These are phyloP conservation scores for Coemansia sp. DNA, from an alignment of 192 early-diverging fungal genomes.

Conservation along the genomic window DNA sequence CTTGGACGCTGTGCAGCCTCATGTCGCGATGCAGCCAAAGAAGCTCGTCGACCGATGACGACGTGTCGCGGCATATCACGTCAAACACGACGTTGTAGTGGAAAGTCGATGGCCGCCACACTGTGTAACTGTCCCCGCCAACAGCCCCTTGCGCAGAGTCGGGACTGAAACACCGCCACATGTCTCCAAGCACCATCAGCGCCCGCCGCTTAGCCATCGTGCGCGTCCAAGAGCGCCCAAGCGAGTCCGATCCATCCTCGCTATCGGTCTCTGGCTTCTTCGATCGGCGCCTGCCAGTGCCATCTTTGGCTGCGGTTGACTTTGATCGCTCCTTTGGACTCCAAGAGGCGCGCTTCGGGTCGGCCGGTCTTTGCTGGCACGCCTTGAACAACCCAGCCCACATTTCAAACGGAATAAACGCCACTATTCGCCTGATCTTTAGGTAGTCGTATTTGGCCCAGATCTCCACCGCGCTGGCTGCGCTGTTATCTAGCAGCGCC, in stretches of 20 bases:
- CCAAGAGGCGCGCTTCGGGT: neutral
- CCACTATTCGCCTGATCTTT: conserved; percentile 39
- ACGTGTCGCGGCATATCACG: conserved; percentile 32
- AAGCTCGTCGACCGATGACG: conserved; percentile 28
- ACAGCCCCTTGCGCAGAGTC: neutral
- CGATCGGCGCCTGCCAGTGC: neutral
- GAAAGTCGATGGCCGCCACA: conserved; percentile 28
- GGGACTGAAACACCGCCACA: conserved; percentile 37
- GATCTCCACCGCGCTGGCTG: conserved; percentile 18
- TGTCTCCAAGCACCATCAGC: conserved; percentile 47
- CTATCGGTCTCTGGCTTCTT: neutral
- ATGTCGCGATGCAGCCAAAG: conserved; percentile 32
- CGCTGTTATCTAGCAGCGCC: conserved; percentile 12
- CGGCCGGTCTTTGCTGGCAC: conserved; percentile 31
- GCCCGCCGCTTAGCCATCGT: conserved; percentile 43
- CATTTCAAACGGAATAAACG: conserved; percentile 44
- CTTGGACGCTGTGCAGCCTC: conserved; percentile 30
- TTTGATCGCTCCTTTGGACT: neutral
- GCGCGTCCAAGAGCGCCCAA: conserved; percentile 20
- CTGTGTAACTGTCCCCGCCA: conserved; percentile 9
- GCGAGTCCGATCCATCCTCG: neutral
- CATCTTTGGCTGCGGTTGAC: neutral
- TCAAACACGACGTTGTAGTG: conserved; percentile 52
- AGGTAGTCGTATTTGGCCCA: conserved; percentile 51
- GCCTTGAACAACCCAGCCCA: conserved; percentile 35